Conservation (phyloP, 2,329 filamentous ascomycete species). For the Apiospora malaysiana region DNA sequence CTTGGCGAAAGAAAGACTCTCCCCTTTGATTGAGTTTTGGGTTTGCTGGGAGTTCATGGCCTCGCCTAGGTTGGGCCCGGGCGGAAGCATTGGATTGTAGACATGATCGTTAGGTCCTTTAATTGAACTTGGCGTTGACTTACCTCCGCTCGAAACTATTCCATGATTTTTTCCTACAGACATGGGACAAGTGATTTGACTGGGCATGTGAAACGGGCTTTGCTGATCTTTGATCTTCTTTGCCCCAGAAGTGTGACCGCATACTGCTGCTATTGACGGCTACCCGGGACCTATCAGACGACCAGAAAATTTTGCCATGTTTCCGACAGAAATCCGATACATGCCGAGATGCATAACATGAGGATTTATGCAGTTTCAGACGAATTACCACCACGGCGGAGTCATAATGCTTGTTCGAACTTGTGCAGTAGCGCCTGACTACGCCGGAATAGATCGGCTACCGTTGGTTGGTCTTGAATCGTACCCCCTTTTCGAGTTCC, state of each 20-base stretch:
- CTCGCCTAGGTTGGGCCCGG: conserved; percentile 8
- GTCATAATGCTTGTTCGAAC: not conserved
- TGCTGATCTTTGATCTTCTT: not conserved
- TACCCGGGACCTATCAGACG: not conserved
- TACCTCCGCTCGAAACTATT: not conserved
- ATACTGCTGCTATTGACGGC: not conserved
- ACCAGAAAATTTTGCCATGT: conserved; percentile 9
- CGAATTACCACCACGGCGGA: conserved; percentile 7
- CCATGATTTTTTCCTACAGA: not conserved
- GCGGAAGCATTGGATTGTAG: conserved; percentile 18
- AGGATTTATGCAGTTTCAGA: conserved; percentile 7
- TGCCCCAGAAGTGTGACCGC: not conserved
- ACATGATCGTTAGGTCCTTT: conserved; percentile 13
- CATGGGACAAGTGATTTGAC: not conserved
- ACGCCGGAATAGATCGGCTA: not conserved
- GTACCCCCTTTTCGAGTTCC: no score
- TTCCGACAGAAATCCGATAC: conserved; percentile 10
- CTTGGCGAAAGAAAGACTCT: conserved; percentile 33
- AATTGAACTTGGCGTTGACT: conserved; percentile 14
- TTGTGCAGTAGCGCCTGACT: not conserved
- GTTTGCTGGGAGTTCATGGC: conserved; percentile 31
- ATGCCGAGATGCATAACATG: not conserved
- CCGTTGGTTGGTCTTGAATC: not conserved
- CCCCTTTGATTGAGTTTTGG: conserved; percentile 34
- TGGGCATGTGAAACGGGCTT: not conserved